Evolutionary conservation across 1,284 basidiomycete genomes (phyloP), one percentile per base, ranked within the genome.

Genomic region (Kalmanozyma brasiliensis): DNA sequence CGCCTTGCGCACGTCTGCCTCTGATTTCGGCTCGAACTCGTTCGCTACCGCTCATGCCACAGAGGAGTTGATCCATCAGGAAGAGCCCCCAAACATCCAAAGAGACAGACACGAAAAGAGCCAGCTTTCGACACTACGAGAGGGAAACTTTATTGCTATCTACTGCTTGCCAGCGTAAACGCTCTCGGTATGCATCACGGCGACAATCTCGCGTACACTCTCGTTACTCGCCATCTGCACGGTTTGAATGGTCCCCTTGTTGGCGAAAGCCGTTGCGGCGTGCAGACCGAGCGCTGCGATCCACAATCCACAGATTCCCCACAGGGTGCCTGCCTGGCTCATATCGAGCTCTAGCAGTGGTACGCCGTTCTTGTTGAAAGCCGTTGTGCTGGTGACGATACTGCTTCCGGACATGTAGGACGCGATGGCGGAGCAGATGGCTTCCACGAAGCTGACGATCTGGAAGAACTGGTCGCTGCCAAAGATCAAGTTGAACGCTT

Each of bases 281-380:
- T 69, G 66, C 36, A 69, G 26, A 7, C 20, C 45, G 20, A 69
- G 34, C 0, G 60, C 66, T n/a, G 64, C 10, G 19, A 69, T 63
- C 66, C 66, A 69, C 29, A 69, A 22, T 3, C 52, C 66, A 36
- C 66, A 69, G 42, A 69, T 69, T 14, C 66, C 66, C 66, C 66
- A 69, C 34, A 69, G 41, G 17, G 66, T 69, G 4, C 49, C 66
- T 11, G 66, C 66, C 34, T 69, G 66, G 48, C 56, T 60, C 36
- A 69, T 58, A 33, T 69, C 66, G 8, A 69, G 37, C 14, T 69
- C 66, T 29, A 69, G 26, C 37, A 69, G 40, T 1, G 60, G 23
- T 3, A 30, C 46, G 3, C 66, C 60, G 42, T 46, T 33, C 26
- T 56, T 63, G 44, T 51, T 49, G n/a, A 59, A 32, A 0, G 22